Base-by-base conservation (phyloP, 169 alveolate species). In the Babesia caballi region DNA sequence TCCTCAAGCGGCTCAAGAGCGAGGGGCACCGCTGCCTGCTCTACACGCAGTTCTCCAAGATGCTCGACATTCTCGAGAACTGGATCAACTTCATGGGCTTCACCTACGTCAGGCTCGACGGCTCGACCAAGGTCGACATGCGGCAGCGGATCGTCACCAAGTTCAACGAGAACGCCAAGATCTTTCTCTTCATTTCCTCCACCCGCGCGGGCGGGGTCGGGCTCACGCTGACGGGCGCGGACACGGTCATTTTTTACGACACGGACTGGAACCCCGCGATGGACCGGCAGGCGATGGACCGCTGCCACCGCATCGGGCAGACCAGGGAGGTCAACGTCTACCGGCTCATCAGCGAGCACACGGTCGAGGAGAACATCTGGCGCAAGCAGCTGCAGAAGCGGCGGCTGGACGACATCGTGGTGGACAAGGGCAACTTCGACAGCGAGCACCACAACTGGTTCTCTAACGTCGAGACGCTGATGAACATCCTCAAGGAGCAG, bases 251-350 rank as follows among this genome's bases (percentile, higher is more conserved):
- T 58, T 97, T 97, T 85, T 97, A 97, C 87, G 99, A 97, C 72
- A 96, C 99, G 0, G 99, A 96, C 84, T 97, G 99, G 99, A 97
- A 97, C 80, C 99, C 99, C 7, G 99, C 99, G 7, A 97, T 97
- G 98, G 99, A 97, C 85, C 91, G 97, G 66, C 97, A 97, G 81
- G 99, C 99, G 4, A 94, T 96, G 95, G 99, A 97, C 75, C 85
- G 99, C 75, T 96, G 99, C 67, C 99, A 97, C 70, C 74, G 99
- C 58, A 97, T 97, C 28, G 99, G 99, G 0, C 98, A 97, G 88
- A 95, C 98, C 1, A 92, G 98, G 61, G 97, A 96, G 42, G 99
- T 97, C 17, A 96, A 96, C 59, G 97, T 97, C 28, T 97, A 96
- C 83, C 87, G 99, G 59, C 85, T 97, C 49, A 91, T 97, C 53